These are phyloP conservation scores for Parietichytrium sp. DNA, from an alignment of 108 stramenopile genomes.

Conservation along the genomic window DNA sequence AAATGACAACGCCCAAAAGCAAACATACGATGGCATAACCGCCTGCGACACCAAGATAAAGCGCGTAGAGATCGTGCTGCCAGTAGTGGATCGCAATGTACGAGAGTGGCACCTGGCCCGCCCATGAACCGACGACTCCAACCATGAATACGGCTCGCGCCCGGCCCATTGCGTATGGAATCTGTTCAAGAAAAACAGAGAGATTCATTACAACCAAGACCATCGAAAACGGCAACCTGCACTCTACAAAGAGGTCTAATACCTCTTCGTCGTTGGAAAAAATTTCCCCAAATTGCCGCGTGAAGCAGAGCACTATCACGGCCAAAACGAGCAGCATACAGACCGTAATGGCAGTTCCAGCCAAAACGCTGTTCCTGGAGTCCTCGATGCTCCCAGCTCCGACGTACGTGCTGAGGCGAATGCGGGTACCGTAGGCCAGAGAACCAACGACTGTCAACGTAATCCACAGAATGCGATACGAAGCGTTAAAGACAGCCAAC, in stretches of 20 bases:
- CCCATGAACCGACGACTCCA: conserved; percentile 62
- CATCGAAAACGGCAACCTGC: conserved; percentile 61
- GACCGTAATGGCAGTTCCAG: conserved; percentile 59
- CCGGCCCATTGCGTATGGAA: conserved; percentile 73
- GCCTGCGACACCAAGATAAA: conserved; percentile 72
- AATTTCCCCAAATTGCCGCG: conserved; percentile 63
- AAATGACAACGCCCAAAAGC: neutral
- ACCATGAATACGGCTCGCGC: conserved; percentile 69
- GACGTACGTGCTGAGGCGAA: neutral
- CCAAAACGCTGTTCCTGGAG: conserved; percentile 64
- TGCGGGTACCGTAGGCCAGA: conserved; percentile 57
- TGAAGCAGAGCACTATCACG: conserved; percentile 54
- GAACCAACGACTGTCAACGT: conserved; percentile 68
- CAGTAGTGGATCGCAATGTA: conserved; percentile 65
- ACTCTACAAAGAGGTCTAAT: conserved; percentile 67
- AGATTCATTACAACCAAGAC: conserved; percentile 76
- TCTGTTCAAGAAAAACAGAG: conserved; percentile 69
- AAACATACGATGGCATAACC: conserved; percentile 36
- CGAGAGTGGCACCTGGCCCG: conserved; percentile 74
- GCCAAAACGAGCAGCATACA: conserved; percentile 53
- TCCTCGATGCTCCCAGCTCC: conserved; percentile 62
- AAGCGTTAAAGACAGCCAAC: conserved; percentile 78
- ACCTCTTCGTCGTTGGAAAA: conserved; percentile 72
- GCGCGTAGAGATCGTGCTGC: conserved; percentile 68
- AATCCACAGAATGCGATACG: conserved; percentile 83